phyloP scores from a whole-genome alignment of 2,329 filamentous ascomycete species.

The Fonsecaea monophora region DNA sequence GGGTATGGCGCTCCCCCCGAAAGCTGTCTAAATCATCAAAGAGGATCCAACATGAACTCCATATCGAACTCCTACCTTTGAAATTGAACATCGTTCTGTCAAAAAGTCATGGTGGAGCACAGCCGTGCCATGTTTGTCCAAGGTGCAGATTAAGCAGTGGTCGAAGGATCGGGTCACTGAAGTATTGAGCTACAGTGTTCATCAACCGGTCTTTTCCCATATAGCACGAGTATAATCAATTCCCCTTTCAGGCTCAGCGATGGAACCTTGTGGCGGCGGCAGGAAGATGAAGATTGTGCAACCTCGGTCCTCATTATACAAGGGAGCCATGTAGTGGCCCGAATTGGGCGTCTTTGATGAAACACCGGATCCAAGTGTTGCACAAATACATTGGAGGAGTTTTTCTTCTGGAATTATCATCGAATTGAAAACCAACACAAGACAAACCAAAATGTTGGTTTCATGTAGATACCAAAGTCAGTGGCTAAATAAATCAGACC shows the following conservation, averaged over 20 bases:
- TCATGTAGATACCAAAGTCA: background rate
- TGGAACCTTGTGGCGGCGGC: slow-evolving; percentile 1
- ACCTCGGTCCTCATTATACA: background rate
- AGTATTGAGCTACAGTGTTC: background rate
- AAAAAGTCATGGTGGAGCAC: background rate
- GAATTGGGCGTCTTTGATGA: background rate
- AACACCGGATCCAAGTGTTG: background rate
- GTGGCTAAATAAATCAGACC: background rate
- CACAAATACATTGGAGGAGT: background rate
- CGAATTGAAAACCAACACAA: background rate
- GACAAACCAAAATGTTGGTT: background rate
- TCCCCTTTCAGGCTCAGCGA: background rate
- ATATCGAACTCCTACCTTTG: background rate
- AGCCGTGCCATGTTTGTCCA: background rate
- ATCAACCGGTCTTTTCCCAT: background rate
- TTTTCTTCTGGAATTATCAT: background rate
- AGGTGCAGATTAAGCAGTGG: background rate
- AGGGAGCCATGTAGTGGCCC: background rate
- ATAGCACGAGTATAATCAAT: background rate
- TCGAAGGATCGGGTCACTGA: background rate
- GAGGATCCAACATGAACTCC: background rate
- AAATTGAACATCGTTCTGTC: background rate
- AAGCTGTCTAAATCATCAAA: background rate
- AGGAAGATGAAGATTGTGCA: background rate
- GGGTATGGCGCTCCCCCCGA: background rate